Percentiles rank a stretch among this genome's conserved stretches.
Conservation (phyloP, 306 rosid species). For the Medicago lupulina region DNA sequence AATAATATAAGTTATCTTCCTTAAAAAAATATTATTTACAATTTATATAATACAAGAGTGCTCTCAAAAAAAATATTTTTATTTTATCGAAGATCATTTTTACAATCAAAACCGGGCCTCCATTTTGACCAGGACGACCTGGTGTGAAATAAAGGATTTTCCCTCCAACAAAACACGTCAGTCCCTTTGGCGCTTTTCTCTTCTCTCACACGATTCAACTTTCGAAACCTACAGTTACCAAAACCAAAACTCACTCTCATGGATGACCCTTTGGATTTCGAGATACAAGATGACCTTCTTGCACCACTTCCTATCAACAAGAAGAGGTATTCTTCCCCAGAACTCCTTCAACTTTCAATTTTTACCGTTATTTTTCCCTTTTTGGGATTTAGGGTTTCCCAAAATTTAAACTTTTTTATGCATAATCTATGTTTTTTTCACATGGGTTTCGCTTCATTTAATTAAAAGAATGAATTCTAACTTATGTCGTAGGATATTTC, state of each 20-base stretch:
- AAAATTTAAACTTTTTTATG: slow-evolving; percentile 20
- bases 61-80: too few species aligned
- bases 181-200: not conserved
- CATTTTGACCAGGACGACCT: too few species aligned
- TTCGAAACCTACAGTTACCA: not conserved
- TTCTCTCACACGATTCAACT: not conserved
- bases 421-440: slow-evolving; percentile 2
- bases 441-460: slow-evolving; percentile 15
- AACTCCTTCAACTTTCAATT: slow-evolving; percentile 9
- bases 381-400: slow-evolving; percentile 42
- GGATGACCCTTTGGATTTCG: slow-evolving; percentile 70
- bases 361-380: not conserved
- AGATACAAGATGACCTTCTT: slow-evolving; percentile 64
- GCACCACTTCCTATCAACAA: slow-evolving; percentile 40
- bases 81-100: too few species aligned
- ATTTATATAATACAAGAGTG: too few species aligned
- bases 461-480: not conserved
- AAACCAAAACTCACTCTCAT: not conserved
- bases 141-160: too few species aligned
- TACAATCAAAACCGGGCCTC: too few species aligned
- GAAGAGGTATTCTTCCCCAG: slow-evolving; percentile 56
- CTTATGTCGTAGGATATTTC: not conserved
- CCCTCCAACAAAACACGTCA: too few species aligned
- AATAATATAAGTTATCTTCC: too few species aligned
- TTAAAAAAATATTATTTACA: too few species aligned